These are phyloP conservation scores for Colletotrichum eleusines DNA, from an alignment of 2,329 filamentous ascomycete species.

Conservation along the genomic window DNA sequence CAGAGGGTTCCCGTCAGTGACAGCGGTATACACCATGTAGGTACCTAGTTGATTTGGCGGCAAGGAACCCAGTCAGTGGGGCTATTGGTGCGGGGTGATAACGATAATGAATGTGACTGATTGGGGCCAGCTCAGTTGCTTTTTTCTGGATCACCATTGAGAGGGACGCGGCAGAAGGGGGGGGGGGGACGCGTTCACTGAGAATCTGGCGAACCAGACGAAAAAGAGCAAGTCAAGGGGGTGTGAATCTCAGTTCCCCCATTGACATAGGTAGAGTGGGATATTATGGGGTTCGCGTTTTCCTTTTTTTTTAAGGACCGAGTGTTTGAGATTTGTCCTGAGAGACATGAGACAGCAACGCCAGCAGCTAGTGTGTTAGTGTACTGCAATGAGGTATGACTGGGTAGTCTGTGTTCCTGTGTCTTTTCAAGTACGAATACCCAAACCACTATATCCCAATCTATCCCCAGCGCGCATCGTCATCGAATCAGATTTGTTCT, in stretches of 20 bases:
- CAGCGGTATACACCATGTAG: too few relatives aligned
- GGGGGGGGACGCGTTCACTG: too few relatives aligned
- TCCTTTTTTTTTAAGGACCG: neutral
- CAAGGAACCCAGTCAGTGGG: constrained; percentile 25
- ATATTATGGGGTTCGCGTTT: neutral
- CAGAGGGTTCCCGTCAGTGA: constrained; percentile 21
- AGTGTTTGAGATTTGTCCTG: constrained; percentile 8
- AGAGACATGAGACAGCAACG: neutral
- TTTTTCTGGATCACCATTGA: constrained; percentile 20
- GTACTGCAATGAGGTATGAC: neutral
- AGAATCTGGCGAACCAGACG: constrained; percentile 8
- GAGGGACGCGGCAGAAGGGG: neutral
- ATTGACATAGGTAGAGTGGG: neutral
- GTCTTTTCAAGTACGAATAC: neutral
- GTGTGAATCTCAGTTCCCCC: neutral
- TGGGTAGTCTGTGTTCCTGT: neutral
- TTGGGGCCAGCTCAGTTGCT: constrained; percentile 39
- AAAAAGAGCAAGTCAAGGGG: neutral
- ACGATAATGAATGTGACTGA: constrained; percentile 35
- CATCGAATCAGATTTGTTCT: constrained; percentile 29
- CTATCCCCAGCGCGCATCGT: constrained; percentile 14
- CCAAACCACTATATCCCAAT: neutral
- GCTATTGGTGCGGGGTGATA: constrained; percentile 39
- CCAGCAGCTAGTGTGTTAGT: neutral
- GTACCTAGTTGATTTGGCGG: constrained; percentile 41